These are phyloP conservation scores for Pseudocercospora macadamiae DNA, from an alignment of 2,329 filamentous ascomycete species.

Conservation along the genomic window DNA sequence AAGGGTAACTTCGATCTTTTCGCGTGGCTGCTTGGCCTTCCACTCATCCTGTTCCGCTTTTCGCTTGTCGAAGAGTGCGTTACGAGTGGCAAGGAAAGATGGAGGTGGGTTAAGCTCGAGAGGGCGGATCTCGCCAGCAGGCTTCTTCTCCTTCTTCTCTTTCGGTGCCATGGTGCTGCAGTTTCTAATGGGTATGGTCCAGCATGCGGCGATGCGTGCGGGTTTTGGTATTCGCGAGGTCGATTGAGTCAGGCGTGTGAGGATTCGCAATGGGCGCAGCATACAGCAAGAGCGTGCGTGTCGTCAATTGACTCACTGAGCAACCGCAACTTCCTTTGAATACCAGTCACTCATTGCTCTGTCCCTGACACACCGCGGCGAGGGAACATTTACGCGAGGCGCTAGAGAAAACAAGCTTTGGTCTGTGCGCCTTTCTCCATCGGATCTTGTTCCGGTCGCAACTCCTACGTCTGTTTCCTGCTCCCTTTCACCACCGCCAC, in stretches of 20 bases:
- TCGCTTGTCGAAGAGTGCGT: conserved; percentile 84
- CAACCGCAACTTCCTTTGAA: neutral
- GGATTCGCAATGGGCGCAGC: conserved; percentile 10
- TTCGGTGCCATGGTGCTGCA: conserved; percentile 41
- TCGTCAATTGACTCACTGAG: neutral
- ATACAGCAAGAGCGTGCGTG: neutral
- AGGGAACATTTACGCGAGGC: conserved; percentile 1
- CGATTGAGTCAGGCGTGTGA: conserved; percentile 10
- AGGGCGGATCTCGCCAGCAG: conserved; percentile 44
- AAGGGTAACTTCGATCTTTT: conserved; percentile 74
- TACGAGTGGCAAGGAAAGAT: conserved; percentile 79
- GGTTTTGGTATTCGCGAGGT: neutral
- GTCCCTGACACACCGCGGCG: neutral
- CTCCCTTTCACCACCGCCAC: neutral
- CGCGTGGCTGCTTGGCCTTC: conserved; percentile 68
- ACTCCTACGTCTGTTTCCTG: neutral
- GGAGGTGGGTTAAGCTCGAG: conserved; percentile 60
- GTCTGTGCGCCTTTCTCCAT: neutral
- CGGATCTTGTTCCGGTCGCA: neutral
- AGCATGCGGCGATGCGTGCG: conserved; percentile 11
- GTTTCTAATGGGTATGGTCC: conserved; percentile 9
- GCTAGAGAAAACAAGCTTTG: neutral
- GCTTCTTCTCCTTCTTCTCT: conserved; percentile 47
- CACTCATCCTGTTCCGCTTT: conserved; percentile 84
- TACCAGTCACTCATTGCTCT: neutral